A percentile compares a stretch with the other conserved stretches of the same genome.
Conservation (phyloP, 768 basidiomycete species). For the Lepiota subincarnata region DNA sequence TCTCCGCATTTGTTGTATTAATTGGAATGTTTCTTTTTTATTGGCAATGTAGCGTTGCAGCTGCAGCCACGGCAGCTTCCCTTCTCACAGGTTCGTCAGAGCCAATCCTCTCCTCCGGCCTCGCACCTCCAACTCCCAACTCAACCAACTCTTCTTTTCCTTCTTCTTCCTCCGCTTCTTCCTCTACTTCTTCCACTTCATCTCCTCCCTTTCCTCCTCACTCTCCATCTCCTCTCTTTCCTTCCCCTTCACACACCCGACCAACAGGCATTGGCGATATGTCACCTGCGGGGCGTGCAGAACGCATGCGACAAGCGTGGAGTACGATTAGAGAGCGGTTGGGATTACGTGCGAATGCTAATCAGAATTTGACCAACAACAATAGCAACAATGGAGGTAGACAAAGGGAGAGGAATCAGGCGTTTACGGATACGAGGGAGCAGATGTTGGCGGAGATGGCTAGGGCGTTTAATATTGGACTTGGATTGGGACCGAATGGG, state of each 20-base stretch:
- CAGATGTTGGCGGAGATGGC: slow-evolving; percentile 80
- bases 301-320: slow-evolving; percentile 64
- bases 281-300: slow-evolving; percentile 30
- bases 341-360: slow-evolving; percentile 39
- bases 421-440: slow-evolving; percentile 52
- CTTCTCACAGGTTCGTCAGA: slow-evolving; percentile 71
- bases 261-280: slow-evolving; percentile 34
- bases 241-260: slow-evolving; percentile 20
- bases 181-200: too few relatives aligned
- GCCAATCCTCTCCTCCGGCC: slow-evolving; percentile 55
- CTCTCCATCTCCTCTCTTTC: slow-evolving; percentile 30
- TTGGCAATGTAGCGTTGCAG: slow-evolving; percentile 74
- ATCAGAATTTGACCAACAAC: too few relatives aligned
- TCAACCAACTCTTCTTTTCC: slow-evolving; percentile 2
- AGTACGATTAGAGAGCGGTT: slow-evolving; percentile 64
- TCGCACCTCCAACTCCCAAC: slow-evolving; percentile 32
- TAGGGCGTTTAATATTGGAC: slow-evolving; percentile 70
- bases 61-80: slow-evolving; percentile 89
- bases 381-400: neutral
- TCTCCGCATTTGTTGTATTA: neutral
- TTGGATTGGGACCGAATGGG: slow-evolving; percentile 35
- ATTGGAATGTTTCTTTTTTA: neutral
- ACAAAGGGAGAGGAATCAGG: slow-evolving; percentile 5
- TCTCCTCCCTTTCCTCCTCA: slow-evolving; percentile 24
- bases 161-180: slow-evolving; percentile 7